A percentile compares a stretch with the other conserved stretches of the same genome.
Conservation (phyloP, 2,329 filamentous ascomycete genomes). For the Fusarium poae region DNA sequence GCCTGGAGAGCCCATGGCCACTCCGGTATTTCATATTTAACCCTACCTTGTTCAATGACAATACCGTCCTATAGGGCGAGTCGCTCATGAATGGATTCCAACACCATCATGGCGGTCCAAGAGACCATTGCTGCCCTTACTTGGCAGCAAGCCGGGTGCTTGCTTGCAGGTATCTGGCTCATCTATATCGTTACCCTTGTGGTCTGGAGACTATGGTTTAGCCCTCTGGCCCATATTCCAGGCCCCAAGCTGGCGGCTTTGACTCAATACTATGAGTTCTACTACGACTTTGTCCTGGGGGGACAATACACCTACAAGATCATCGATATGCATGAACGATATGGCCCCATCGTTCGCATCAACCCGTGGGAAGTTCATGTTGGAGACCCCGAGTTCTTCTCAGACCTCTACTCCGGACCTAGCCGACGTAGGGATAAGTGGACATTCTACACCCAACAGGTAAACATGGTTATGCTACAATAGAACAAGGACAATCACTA, state of each 20-base stretch:
- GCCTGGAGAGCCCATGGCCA: conserved; percentile 46
- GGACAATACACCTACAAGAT: conserved; percentile 60
- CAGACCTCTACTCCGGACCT: conserved; percentile 55
- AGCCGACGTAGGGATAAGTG: conserved; percentile 52
- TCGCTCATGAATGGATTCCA: conserved; percentile 46
- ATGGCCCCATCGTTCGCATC: conserved; percentile 58
- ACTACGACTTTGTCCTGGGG: conserved; percentile 58
- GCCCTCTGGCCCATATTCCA: conserved; percentile 56
- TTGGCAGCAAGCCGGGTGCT: conserved; percentile 46
- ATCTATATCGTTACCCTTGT: conserved; percentile 50
- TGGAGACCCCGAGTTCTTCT: conserved; percentile 55
- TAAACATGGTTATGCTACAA: conserved; percentile 30
- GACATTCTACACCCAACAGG: conserved; percentile 55
- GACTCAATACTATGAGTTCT: conserved; percentile 58
- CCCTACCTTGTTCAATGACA: conserved; percentile 47
- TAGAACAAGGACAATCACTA: conserved; percentile 11
- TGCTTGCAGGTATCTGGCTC: conserved; percentile 48
- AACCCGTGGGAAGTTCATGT: conserved; percentile 58
- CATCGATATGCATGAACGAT: conserved; percentile 57
- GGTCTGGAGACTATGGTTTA: conserved; percentile 54
- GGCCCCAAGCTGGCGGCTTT: conserved; percentile 57
- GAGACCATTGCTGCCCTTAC: conserved; percentile 42
- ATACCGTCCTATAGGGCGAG: conserved; percentile 46
- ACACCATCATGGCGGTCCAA: conserved; percentile 46
- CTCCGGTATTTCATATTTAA: conserved; percentile 28